phyloP scores from a whole-genome alignment of 768 basidiomycete species.

The Trametes punicea region DNA sequence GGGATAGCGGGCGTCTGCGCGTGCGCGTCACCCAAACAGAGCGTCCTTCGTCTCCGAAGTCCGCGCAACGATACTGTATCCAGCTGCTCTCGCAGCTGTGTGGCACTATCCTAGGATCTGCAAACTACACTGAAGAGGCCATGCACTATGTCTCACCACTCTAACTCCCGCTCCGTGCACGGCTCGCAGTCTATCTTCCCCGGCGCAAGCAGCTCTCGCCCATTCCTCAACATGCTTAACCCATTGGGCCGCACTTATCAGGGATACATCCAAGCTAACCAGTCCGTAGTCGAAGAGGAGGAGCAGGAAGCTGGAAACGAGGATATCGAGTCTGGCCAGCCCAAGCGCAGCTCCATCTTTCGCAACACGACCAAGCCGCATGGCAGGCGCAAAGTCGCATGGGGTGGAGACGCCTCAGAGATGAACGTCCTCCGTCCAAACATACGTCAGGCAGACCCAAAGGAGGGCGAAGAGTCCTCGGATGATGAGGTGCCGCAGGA shows the following conservation, averaged over 20 bases:
- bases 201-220: conserved; percentile 58
- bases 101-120: background rate
- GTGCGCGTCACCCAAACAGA: background rate
- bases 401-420: conserved; percentile 55
- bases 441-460: conserved; percentile 63
- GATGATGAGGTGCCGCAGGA: conserved; percentile 86
- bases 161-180: conserved; percentile 28
- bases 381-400: conserved; percentile 53
- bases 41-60: background rate
- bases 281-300: conserved; percentile 70
- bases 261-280: conserved; percentile 73
- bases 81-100: background rate
- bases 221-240: conserved; percentile 81
- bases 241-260: conserved; percentile 72
- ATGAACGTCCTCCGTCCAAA: conserved; percentile 64
- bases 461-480: conserved; percentile 57
- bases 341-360: conserved; percentile 36
- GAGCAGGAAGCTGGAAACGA: conserved; percentile 48
- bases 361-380: conserved; percentile 32
- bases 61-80: background rate
- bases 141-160: conserved; percentile 16
- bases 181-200: conserved; percentile 36
- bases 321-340: conserved; percentile 64
- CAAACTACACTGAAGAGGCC: background rate
- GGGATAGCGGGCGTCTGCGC: conserved; percentile 2